Evolutionary conservation across 1,284 basidiomycete species (phyloP).

Genomic region (Pholiota adiposa): DNA sequence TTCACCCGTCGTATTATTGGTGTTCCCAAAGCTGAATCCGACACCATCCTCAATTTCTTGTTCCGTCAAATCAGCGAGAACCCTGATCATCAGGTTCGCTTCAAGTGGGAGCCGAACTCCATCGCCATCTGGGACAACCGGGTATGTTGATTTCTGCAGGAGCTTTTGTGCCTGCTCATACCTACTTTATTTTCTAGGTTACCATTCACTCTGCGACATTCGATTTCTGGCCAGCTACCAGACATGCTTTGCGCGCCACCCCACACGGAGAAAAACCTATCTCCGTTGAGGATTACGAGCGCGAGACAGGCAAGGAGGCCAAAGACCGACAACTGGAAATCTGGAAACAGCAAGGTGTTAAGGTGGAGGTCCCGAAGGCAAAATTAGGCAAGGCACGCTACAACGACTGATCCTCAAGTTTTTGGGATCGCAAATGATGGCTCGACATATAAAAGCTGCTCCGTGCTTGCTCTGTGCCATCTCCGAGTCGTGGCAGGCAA

Average conservation of each 20-base stretch:
- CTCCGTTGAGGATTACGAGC: slow-evolving; percentile 79
- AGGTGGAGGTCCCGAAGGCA: slow-evolving; percentile 33
- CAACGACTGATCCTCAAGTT: slow-evolving; percentile 52
- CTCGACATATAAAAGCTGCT: no score
- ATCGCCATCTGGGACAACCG: slow-evolving; percentile 79
- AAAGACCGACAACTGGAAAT: slow-evolving; percentile 69
- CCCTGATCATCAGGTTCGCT: slow-evolving; percentile 74
- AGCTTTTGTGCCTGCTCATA: neutral
- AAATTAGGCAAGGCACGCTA: slow-evolving; percentile 48
- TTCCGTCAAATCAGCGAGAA: slow-evolving; percentile 73
- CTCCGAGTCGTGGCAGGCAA: no score
- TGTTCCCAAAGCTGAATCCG: slow-evolving; percentile 80
- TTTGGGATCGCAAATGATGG: no score
- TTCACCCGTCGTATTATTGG: slow-evolving; percentile 75
- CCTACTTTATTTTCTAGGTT: slow-evolving; percentile 42
- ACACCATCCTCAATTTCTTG: slow-evolving; percentile 70
- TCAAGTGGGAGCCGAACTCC: slow-evolving; percentile 71
- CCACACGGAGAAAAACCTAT: slow-evolving; percentile 79
- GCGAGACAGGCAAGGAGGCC: slow-evolving; percentile 60
- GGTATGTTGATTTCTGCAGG: slow-evolving; percentile 38
- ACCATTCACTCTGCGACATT: slow-evolving; percentile 79
- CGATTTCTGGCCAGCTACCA: slow-evolving; percentile 74
- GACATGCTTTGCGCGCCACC: slow-evolving; percentile 82
- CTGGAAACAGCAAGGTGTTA: slow-evolving; percentile 64
- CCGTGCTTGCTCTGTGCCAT: no score